Evolutionary conservation across 805 yeast genomes (phyloP), one percentile per base, ranked within the genome.

Genomic region (Starmerella asiatica): DNA sequence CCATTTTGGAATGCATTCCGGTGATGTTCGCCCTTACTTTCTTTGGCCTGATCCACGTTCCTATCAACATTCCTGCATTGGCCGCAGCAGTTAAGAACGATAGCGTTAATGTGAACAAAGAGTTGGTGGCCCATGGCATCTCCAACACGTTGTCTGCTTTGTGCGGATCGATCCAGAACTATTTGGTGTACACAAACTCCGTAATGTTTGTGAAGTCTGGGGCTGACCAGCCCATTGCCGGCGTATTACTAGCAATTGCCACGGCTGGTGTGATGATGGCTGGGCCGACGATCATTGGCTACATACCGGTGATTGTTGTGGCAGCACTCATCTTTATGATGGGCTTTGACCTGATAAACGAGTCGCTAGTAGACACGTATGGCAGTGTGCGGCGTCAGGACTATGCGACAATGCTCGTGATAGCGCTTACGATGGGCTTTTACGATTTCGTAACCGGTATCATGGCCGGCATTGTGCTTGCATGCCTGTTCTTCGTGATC

Each of bases 391-490:
- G 76, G 28, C 65, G 59, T 19, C 79, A 82, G 50, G 98, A 91
- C 58, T 91, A 91, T 56, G 50, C 72, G 24, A 91, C 98, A 3
- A 79, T 91, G 43, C 58, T 80, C 8, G 75, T 79, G 6, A 91
- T 91, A 50, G 93, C 93, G n/a, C 61, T 84, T 23, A 78, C 86
- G 0, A 91, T 91, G 97, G 97, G 97, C 3, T 76, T 80, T 1
- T 79, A 83, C 70, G 98, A 91, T 61, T 91, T 91, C 57, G 97
- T 91, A 8, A 71, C 76, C 48, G 98, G 98, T 43, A 83, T 91
- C 23, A 62, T 88, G 40, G 86, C 79, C 16, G 98, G 98, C 36
- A 79, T 88, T 20, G 63, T 91, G 27, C 67, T 91, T 40, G 97
- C 98, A 0, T 86, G 95, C 57, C 70, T 88, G 52, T 80, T 91